These are phyloP conservation scores for Acrodontium crateriforme DNA, from an alignment of 2,329 filamentous ascomycete species.

Conservation along the genomic window DNA sequence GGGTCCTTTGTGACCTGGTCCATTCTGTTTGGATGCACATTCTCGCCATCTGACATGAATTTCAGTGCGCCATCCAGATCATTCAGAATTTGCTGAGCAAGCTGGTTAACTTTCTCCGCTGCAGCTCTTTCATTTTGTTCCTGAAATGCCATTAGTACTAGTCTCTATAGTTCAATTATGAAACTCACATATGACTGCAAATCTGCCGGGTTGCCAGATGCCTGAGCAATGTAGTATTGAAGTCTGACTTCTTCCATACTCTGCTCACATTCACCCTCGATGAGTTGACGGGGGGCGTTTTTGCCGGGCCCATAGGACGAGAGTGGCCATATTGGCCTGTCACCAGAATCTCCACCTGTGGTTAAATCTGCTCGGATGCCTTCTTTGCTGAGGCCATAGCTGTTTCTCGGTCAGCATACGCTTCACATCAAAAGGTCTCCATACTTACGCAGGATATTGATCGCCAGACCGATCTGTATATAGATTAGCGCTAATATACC, in stretches of 20 bases:
- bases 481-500: conserved; percentile 1
- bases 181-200: conserved; percentile 36
- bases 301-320: conserved; percentile 71
- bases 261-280: conserved; percentile 71
- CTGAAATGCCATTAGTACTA: conserved; percentile 2
- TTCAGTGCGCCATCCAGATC: conserved; percentile 60
- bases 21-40: conserved; percentile 58
- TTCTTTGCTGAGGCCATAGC: too few species aligned
- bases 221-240: conserved; percentile 51
- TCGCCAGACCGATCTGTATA: conserved; percentile 5
- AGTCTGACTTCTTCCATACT: conserved; percentile 79
- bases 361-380: conserved; percentile 35
- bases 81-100: conserved; percentile 51
- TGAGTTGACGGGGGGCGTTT: conserved; percentile 67
- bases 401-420: too few species aligned
- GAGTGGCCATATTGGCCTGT: conserved; percentile 71
- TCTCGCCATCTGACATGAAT: conserved; percentile 51
- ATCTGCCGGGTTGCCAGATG: conserved; percentile 39
- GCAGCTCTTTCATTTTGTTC: conserved; percentile 8
- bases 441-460: too few species aligned
- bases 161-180: background rate
- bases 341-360: conserved; percentile 46
- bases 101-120: conserved; percentile 9
- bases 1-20: conserved; percentile 7
- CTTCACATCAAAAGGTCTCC: too few species aligned